Evolutionary conservation across 257 asterid genomes (phyloP).

Genomic region (Nicotiana undulata): DNA sequence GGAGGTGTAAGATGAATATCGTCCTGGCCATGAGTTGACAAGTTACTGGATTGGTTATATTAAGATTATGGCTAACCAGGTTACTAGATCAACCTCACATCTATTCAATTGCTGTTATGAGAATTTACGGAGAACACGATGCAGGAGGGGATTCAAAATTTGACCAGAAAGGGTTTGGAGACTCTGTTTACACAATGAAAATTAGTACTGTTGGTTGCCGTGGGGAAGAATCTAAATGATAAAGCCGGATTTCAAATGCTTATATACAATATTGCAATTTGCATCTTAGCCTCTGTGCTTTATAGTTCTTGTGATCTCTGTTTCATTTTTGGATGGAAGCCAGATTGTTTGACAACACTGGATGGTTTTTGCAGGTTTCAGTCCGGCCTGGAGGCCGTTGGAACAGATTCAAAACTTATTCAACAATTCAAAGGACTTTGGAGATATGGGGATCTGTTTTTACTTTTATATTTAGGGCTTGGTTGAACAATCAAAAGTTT

Average conservation of each 20-base stretch:
- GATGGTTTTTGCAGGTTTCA: conserved; percentile 55
- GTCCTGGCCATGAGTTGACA: neutral
- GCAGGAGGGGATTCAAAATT: neutral
- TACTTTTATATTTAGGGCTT: conserved; percentile 67
- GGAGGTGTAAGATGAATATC: neutral
- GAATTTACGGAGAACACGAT: neutral
- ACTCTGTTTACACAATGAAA: neutral
- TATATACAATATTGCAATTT: neutral
- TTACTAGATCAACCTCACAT: neutral
- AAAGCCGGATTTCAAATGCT: neutral
- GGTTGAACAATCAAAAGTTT: conserved; percentile 85
- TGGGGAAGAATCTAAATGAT: neutral
- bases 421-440: conserved; percentile 88
- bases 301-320: neutral
- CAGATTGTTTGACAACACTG: neutral
- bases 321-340: neutral
- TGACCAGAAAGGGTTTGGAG: neutral
- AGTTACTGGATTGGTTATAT: neutral
- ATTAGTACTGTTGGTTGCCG: neutral
- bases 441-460: conserved; percentile 97
- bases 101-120: neutral
- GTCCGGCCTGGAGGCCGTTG: conserved; percentile 98
- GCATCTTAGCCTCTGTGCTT: neutral
- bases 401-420: conserved; percentile 88
- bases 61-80: neutral